Percentiles rank a stretch among this genome's conserved stretches.
Conservation (phyloP, 768 basidiomycete species). For the Lentinula guzmanii region DNA sequence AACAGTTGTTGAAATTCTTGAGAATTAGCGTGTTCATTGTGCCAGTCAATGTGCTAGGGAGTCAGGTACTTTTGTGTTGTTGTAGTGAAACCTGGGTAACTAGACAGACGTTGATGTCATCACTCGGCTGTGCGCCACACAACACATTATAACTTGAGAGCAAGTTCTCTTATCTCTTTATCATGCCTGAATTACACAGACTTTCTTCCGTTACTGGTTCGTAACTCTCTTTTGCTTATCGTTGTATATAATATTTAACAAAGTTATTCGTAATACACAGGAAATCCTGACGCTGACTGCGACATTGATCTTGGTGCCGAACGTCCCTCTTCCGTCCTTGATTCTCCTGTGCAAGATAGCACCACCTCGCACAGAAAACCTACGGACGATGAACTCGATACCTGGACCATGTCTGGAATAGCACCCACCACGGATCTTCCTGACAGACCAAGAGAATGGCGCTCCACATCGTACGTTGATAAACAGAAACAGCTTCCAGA, state of each 20-base stretch:
- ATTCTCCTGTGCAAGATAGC: not conserved
- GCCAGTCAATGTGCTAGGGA: too few species aligned
- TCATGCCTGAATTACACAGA: not conserved
- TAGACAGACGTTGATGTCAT: not conserved
- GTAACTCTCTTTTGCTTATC: not conserved
- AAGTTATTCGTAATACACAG: not conserved
- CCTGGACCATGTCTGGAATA: not conserved
- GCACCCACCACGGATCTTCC: not conserved
- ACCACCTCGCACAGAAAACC: not conserved
- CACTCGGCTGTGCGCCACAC: not conserved
- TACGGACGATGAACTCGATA: not conserved
- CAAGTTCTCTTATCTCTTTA: not conserved
- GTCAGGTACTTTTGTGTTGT: too few species aligned
- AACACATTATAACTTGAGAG: not conserved
- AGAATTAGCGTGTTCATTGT: too few species aligned
- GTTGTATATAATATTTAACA: not conserved
- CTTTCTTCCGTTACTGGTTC: not conserved
- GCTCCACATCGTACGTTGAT: not conserved
- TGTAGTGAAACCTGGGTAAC: too few species aligned
- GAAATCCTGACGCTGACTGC: not conserved
- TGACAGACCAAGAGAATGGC: conserved; percentile 1
- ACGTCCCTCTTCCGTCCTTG: not conserved
- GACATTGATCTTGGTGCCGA: conserved; percentile 1
- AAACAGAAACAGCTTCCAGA: not conserved
- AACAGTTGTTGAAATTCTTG: too few species aligned